Evolutionary conservation across 495 filamentous ascomycete genomes (phyloP).

Genomic region (Cercophora sp.): DNA sequence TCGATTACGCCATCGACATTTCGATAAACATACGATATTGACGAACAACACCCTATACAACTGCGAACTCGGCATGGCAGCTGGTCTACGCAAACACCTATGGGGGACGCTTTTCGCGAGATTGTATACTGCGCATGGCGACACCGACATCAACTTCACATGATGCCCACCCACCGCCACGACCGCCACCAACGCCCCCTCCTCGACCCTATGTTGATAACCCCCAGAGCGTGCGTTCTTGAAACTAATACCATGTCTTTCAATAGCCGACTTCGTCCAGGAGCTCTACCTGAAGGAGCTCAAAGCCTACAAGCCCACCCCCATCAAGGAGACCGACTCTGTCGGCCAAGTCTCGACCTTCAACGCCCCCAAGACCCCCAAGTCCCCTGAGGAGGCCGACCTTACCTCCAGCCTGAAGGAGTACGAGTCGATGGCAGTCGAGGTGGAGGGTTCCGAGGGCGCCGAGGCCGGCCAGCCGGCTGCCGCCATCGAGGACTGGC

Average conservation of each 20-base stretch:
- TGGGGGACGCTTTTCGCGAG: too few relatives aligned
- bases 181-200: too few relatives aligned
- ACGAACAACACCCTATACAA: too few relatives aligned
- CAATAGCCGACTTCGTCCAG: slow-evolving; percentile 85
- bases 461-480: slow-evolving; percentile 28
- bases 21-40: too few relatives aligned
- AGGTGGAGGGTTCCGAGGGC: slow-evolving; percentile 82
- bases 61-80: too few relatives aligned
- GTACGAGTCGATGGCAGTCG: slow-evolving; percentile 88
- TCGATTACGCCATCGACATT: neutral
- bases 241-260: neutral
- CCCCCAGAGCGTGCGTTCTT: too few relatives aligned
- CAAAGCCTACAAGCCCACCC: slow-evolving; percentile 82
- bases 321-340: slow-evolving; percentile 78
- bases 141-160: too few relatives aligned
- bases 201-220: too few relatives aligned
- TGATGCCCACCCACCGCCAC: too few relatives aligned
- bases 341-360: slow-evolving; percentile 92
- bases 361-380: slow-evolving; percentile 67
- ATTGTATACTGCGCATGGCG: too few relatives aligned
- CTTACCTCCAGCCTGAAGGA: slow-evolving; percentile 83
- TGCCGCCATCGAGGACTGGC: slow-evolving; percentile 46
- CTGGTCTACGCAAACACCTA: too few relatives aligned
- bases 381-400: slow-evolving; percentile 86
- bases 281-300: slow-evolving; percentile 95